Base-by-base conservation (phyloP, 2,329 filamentous ascomycete species). In the Diaporthe longicolla region DNA sequence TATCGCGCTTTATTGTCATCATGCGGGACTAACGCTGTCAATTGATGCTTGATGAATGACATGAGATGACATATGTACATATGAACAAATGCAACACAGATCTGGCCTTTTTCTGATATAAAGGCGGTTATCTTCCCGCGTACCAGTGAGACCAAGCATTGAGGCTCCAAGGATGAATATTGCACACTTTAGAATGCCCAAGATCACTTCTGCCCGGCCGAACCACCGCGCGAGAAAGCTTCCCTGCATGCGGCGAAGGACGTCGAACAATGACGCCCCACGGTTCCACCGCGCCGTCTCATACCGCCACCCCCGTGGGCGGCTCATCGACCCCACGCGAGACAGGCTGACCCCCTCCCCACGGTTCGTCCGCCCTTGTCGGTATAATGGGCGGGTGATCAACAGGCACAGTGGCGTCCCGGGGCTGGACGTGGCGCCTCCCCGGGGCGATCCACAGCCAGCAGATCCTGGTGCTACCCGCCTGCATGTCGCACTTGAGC, bases 261-360 rank as follows among this genome's bases (percentile, higher is more conserved):
- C n/a, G 48, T 54, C 32, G 40, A 68, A 4, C 2, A 24, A 17
- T 8, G 29, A 52, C 61, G 61, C 48, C 63, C 48, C 63, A 68
- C 63, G 19, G 63, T 68, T 68, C 63, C 63, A 68, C 63, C 32
- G 63, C 48, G 48, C 45, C 40, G 26, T 43, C 40, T 63, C 63
- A 24, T 68, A 15, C 48, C 29, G 63, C 63, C 63, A 21, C 17
- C 32, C 21, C 45, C 45, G 13, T 24, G 21, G 15, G 45, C 32
- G 45, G n/a, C 63, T 52, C 63, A 24, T 32, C 37, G n/a, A 50
- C 63, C 48, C 43, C 61, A 24, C 57, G 21, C 29, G 40, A 50
- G 19, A 11, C 45, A 26, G 45, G 63, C 63, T 66, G 48, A 66
- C 63, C 9, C 52, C 21, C 61, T n/a, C 11, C 45, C 63, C 45